Percentiles rank a stretch among this genome's conserved stretches.
These are phyloP conservation scores for Excoecaria agallocha DNA, from an alignment of 345 rosid species.

Conservation along the genomic window DNA sequence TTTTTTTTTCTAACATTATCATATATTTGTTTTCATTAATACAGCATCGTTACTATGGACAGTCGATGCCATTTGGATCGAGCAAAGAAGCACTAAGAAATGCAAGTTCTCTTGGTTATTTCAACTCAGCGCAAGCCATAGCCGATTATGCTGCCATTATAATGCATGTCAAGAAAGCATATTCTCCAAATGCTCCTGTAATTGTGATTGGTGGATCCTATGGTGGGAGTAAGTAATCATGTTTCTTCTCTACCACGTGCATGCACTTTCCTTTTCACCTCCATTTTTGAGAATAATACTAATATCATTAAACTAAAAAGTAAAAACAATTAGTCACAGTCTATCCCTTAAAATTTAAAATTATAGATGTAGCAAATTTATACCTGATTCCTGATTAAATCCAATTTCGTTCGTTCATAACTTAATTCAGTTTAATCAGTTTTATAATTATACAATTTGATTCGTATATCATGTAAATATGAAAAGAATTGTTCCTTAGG, in stretches of 20 bases:
- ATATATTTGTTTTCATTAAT: background rate
- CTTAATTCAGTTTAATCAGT: too few relatives aligned
- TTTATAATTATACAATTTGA: too few relatives aligned
- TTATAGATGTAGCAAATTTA: too few relatives aligned
- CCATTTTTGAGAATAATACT: too few relatives aligned
- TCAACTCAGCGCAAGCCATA: constrained; percentile 30
- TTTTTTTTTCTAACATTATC: too few relatives aligned
- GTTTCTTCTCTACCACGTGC: background rate
- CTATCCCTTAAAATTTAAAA: too few relatives aligned
- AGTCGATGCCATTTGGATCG: constrained; percentile 23
- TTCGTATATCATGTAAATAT: too few relatives aligned
- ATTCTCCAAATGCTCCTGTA: constrained; percentile 19
- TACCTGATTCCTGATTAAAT: too few relatives aligned
- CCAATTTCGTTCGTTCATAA: too few relatives aligned
- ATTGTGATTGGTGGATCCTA: constrained; percentile 28
- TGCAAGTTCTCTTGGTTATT: constrained; percentile 22
- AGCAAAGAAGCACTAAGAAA: constrained; percentile 14
- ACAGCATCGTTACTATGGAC: constrained; percentile 30
- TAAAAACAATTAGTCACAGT: too few relatives aligned
- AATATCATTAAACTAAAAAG: too few relatives aligned
- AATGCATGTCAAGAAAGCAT: constrained; percentile 18
- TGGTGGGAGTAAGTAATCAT: constrained; percentile 26
- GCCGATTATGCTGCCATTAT: constrained; percentile 29
- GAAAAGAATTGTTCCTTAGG: too few relatives aligned
- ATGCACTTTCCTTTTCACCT: background rate